Percentiles rank a stretch among this genome's conserved stretches.
These are phyloP conservation scores for Plasmodium sp. DNA, from an alignment of 169 alveolate genomes.

Conservation along the genomic window DNA sequence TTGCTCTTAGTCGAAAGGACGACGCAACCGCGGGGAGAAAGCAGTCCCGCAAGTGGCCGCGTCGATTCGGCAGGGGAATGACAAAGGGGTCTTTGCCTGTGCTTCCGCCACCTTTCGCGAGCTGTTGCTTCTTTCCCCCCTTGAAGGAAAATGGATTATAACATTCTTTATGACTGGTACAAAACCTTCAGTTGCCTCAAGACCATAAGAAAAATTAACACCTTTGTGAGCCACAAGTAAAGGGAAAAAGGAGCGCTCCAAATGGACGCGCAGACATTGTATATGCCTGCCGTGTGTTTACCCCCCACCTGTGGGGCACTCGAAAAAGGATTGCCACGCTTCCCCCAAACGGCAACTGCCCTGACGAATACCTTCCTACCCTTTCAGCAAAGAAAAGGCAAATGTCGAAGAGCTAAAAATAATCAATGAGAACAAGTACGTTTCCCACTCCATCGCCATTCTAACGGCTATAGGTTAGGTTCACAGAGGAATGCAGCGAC, in stretches of 20 bases:
- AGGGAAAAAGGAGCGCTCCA: background rate
- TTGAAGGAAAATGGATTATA: background rate
- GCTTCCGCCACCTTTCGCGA: background rate
- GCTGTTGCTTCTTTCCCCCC: background rate
- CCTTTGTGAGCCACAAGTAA: slow-evolving; percentile 42
- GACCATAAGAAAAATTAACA: slow-evolving; percentile 42
- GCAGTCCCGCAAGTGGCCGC: background rate
- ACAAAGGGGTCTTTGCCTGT: background rate
- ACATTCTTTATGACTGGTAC: slow-evolving; percentile 9
- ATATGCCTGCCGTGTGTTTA: background rate
- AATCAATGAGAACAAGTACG: slow-evolving; percentile 25
- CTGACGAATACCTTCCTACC: background rate
- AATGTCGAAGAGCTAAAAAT: slow-evolving; percentile 36
- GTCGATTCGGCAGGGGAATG: background rate
- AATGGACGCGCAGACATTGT: background rate
- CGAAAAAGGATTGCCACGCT: background rate
- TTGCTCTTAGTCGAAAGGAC: background rate
- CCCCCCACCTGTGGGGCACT: background rate
- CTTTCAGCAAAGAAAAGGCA: slow-evolving; percentile 46
- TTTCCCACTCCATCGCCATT: slow-evolving; percentile 47
- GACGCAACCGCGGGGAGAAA: background rate
- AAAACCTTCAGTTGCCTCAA: slow-evolving; percentile 8
- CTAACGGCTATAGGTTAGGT: slow-evolving; percentile 35
- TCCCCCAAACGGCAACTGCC: background rate
- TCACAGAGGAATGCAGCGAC: background rate